Conservation (phyloP, 1,284 basidiomycete genomes). For the Cryptococcus hybrid region DNA sequence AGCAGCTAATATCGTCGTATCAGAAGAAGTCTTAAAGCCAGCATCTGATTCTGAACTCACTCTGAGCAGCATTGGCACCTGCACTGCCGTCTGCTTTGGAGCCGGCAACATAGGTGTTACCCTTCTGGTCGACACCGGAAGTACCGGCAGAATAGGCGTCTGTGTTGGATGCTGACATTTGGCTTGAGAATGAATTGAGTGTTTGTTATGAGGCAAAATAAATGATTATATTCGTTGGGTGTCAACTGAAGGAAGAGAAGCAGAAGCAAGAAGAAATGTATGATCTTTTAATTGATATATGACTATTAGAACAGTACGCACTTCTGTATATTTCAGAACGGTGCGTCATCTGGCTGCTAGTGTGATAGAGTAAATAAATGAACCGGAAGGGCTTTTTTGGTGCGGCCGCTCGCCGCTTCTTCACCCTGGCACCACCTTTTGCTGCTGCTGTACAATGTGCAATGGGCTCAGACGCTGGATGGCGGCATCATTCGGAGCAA, state of each 20-base stretch:
- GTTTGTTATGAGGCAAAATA: neutral
- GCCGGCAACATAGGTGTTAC: conserved; percentile 4
- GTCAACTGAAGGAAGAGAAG: neutral
- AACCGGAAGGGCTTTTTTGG: no score
- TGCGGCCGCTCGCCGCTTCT: no score
- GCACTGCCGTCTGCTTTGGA: conserved; percentile 13
- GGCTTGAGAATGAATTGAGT: neutral
- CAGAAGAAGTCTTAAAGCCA: neutral
- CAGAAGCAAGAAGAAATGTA: neutral
- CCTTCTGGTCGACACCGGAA: neutral
- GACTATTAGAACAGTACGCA: no score
- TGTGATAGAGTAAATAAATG: no score
- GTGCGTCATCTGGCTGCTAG: no score
- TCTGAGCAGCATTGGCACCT: conserved; percentile 12
- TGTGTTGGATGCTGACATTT: conserved; percentile 7
- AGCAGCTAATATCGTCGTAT: neutral
- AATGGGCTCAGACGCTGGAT: no score
- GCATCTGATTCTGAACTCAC: conserved; percentile 1
- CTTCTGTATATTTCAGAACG: no score
- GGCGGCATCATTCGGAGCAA: no score
- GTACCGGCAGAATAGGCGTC: conserved; percentile 10
- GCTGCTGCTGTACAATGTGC: no score
- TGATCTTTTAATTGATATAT: no score
- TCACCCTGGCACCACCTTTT: no score
- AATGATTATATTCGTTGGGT: neutral